Percentiles rank a stretch among this genome's conserved stretches.
phyloP scores from a whole-genome alignment of 1,139 yeast genomes.

The Candida sanyaensis region DNA sequence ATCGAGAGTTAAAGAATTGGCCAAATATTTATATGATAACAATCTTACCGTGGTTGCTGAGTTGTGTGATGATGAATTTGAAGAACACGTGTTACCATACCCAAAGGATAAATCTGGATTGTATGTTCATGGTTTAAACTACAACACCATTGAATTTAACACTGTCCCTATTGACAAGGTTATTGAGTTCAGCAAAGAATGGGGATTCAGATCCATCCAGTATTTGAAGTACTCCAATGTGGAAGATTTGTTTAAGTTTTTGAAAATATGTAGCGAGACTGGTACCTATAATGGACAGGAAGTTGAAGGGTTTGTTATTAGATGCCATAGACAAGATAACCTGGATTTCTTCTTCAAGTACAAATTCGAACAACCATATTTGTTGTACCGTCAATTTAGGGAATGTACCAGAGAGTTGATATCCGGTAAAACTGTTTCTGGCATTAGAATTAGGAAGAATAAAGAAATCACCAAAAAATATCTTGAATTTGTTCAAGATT shows the following conservation, averaged over 20 bases:
- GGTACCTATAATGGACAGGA: conserved; percentile 76
- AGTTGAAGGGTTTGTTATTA: conserved; percentile 90
- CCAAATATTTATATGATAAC: conserved; percentile 47
- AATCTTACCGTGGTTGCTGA: conserved; percentile 89
- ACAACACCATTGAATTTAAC: conserved; percentile 60
- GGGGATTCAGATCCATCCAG: conserved; percentile 68
- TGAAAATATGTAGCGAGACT: conserved; percentile 58
- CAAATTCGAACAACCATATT: conserved; percentile 94
- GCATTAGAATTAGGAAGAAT: conserved; percentile 48
- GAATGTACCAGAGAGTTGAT: conserved; percentile 75
- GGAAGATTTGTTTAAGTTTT: conserved; percentile 46
- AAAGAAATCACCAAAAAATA: conserved; percentile 65
- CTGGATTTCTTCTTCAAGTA: conserved; percentile 75
- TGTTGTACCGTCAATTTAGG: conserved; percentile 87
- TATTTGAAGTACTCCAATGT: conserved; percentile 42
- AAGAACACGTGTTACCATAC: conserved; percentile 90
- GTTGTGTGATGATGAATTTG: conserved; percentile 88
- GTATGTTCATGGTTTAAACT: conserved; percentile 86
- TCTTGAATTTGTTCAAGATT: conserved; percentile 61
- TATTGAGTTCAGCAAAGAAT: conserved; percentile 56
- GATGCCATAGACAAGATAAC: conserved; percentile 55
- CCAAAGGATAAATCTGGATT: conserved; percentile 69
- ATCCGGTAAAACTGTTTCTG: conserved; percentile 36
- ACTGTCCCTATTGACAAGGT: conserved; percentile 70
- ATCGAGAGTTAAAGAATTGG: conserved; percentile 50